These are phyloP conservation scores for Astraeus odoratus DNA, from an alignment of 768 basidiomycete species.

Conservation along the genomic window DNA sequence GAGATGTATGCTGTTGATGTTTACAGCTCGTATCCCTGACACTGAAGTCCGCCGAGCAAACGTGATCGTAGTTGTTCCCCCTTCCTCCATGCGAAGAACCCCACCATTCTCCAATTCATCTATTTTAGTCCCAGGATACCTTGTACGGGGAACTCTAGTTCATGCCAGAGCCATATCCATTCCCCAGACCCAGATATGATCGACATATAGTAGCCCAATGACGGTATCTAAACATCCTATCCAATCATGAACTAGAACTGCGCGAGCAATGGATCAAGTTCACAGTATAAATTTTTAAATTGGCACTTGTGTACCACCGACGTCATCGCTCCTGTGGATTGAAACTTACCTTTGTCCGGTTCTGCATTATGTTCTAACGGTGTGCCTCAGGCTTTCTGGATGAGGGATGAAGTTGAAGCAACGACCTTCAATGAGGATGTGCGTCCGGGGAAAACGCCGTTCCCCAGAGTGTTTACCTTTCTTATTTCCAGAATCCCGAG, in stretches of 20 bases:
- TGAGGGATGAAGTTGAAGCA: no score
- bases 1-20: not conserved
- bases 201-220: no score
- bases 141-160: slow-evolving; percentile 81
- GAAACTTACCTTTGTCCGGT: not conserved
- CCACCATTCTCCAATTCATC: slow-evolving; percentile 78
- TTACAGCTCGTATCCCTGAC: slow-evolving; percentile 46
- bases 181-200: not conserved
- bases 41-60: slow-evolving; percentile 41
- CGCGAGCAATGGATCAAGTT: slow-evolving; percentile 78
- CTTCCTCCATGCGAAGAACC: slow-evolving; percentile 75
- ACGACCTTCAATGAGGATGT: no score
- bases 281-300: slow-evolving; percentile 85
- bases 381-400: no score
- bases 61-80: slow-evolving; percentile 29
- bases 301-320: slow-evolving; percentile 77
- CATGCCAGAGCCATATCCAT: slow-evolving; percentile 54
- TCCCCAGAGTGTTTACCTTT: no score
- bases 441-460: no score
- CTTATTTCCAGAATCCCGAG: no score
- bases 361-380: no score
- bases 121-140: slow-evolving; percentile 89
- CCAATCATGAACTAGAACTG: slow-evolving; percentile 49
- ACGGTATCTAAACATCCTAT: no score
- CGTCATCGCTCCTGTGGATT: slow-evolving; percentile 16